Evolutionary conservation across 202 grass and related monocot genomes (phyloP), one percentile per base, ranked within the genome.

Genomic region (Panicum hallii): DNA sequence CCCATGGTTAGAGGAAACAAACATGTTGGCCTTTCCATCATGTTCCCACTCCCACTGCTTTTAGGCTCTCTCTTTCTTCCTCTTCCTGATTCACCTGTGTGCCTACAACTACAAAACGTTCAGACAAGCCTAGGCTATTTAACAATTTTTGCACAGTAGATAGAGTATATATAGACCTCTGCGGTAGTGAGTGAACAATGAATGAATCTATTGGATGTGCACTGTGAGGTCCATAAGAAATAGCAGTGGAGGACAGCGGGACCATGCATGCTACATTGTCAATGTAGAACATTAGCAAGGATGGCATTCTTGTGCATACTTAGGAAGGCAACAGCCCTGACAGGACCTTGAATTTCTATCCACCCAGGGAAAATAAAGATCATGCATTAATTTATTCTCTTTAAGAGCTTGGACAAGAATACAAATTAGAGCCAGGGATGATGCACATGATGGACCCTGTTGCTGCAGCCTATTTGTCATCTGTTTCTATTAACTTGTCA

Each of bases 41-140:
- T 81, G 79, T 70, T 70, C 66, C 79, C 52, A 81, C 16, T 57
- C 79, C 67, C 67, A 60, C 52, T 60, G 67, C 67, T 71, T 40
- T 82, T 82, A 70, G 15, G 53, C 66, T 43, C 74, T 60, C 54
- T 76, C 66, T 58, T 56, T 57, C 63, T 82, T 82, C 67, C 67
- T 71, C 79, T 72, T 82, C 79, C 52, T 4, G 6, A 26, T 10
- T 20, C 42, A 45, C 50, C 26, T 64, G 7, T 63, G 9, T 64
- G 61, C 9, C 16, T 19, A 11, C 14, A 32, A 61, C 38, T 63
- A 23, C 56, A 61, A 26, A 78, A 81, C 4, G 4, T 60, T 63
- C 1, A 11, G 13, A 70, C 34, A 80, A 57, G n/a, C 16, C 23
- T 44, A 8, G 28, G 63, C 71, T 44, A 20, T 43, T 53, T 45